Conservation (phyloP, 495 filamentous ascomycete species). For the Daldinia decipiens region DNA sequence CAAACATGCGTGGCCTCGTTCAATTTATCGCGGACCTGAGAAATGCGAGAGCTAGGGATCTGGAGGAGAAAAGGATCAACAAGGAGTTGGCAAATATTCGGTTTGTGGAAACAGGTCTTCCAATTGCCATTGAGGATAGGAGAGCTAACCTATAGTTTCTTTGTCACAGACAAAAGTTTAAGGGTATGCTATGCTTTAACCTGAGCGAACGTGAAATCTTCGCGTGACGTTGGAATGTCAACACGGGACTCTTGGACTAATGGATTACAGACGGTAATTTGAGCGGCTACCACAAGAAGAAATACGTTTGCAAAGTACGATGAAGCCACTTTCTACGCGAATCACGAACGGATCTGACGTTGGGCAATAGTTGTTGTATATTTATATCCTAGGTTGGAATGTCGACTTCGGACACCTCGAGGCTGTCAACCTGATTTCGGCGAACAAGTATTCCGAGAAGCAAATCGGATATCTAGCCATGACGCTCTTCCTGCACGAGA, state of each 20-base stretch:
- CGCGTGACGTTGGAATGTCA: constrained; percentile 14
- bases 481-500: constrained; percentile 95
- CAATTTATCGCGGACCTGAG: constrained; percentile 98
- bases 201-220: constrained; percentile 16
- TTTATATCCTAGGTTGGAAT: constrained; percentile 99
- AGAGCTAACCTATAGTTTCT: constrained; percentile 39
- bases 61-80: constrained; percentile 99
- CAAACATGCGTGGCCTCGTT: constrained; percentile 87
- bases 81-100: constrained; percentile 99
- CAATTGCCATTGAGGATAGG: constrained; percentile 14
- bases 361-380: constrained; percentile 81
- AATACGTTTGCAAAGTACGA: constrained; percentile 97
- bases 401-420: constrained; percentile 99
- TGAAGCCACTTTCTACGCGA: background rate
- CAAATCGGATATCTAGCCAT: constrained; percentile 99
- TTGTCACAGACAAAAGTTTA: constrained; percentile 74
- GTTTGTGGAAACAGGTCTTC: constrained; percentile 49
- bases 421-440: constrained; percentile 96
- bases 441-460: constrained; percentile 98
- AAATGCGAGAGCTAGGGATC: constrained; percentile 91
- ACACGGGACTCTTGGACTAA: constrained; percentile 39
- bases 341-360: constrained; percentile 44
- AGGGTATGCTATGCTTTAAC: constrained; percentile 59
- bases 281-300: constrained; percentile 98
- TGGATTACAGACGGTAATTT: constrained; percentile 75